These are phyloP conservation scores for Penicillium sp. DNA, from an alignment of 2,329 filamentous ascomycete genomes.

Conservation along the genomic window DNA sequence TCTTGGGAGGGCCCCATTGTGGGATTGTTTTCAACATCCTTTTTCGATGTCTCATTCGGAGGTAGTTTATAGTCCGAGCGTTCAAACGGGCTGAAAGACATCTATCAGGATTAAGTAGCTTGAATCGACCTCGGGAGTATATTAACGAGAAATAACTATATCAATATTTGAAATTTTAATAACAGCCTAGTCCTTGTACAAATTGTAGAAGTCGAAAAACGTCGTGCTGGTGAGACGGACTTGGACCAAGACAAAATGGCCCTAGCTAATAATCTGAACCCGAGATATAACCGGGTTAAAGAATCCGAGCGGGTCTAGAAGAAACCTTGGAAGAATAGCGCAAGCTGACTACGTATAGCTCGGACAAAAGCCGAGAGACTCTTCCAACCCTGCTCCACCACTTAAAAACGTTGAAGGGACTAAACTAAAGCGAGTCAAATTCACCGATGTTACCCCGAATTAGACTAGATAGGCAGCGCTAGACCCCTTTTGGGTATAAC, in stretches of 20 bases:
- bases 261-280: background rate
- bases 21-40: background rate
- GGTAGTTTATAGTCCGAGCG: background rate
- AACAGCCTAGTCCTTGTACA: background rate
- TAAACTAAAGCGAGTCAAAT: background rate
- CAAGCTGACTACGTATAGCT: too few relatives aligned
- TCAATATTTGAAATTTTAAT: background rate
- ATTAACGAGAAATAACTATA: too few relatives aligned
- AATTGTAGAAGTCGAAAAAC: background rate
- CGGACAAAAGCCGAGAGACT: background rate
- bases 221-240: background rate
- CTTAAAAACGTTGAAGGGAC: background rate
- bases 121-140: too few relatives aligned
- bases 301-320: background rate
- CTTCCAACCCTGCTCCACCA: background rate
- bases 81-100: background rate
- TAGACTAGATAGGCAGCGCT: background rate
- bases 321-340: background rate
- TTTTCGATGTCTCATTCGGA: background rate
- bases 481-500: background rate
- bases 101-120: background rate
- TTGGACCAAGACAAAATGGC: background rate
- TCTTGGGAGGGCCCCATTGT: background rate
- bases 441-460: slow-evolving; percentile 9
- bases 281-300: background rate